Percentiles rank a stretch among this genome's conserved stretches.
These are phyloP conservation scores for Silene noctiflora DNA, from an alignment of 179 eudicot genomes.

Conservation along the genomic window DNA sequence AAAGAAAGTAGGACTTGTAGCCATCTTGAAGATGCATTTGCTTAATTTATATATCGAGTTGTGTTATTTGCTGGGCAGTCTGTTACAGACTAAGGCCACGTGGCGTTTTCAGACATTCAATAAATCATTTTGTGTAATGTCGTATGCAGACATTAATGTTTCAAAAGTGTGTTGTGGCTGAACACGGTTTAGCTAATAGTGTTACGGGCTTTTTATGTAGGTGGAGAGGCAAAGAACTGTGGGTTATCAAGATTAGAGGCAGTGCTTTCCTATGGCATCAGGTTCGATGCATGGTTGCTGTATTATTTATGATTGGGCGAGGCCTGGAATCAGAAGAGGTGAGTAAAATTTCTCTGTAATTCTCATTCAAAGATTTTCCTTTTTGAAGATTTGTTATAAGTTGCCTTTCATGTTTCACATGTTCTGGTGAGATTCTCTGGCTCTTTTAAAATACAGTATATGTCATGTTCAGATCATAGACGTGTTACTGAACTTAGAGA, in stretches of 20 bases:
- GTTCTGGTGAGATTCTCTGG: background rate
- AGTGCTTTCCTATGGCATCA: constrained; percentile 99
- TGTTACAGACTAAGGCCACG: constrained; percentile 15
- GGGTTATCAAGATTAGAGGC: constrained; percentile 77
- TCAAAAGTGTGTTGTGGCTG: constrained; percentile 1
- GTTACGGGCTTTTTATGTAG: constrained; percentile 34
- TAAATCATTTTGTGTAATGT: background rate
- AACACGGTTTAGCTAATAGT: background rate
- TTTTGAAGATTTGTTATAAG: background rate
- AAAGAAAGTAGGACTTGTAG: background rate
- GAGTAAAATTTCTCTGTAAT: constrained; percentile 33
- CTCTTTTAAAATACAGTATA: background rate
- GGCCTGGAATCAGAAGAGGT: constrained; percentile 80
- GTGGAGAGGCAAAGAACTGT: constrained; percentile 56
- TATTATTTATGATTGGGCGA: constrained; percentile 80
- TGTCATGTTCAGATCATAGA: constrained; percentile 61
- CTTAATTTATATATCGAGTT: background rate
- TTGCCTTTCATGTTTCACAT: background rate
- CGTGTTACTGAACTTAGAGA: constrained; percentile 65
- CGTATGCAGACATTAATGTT: background rate
- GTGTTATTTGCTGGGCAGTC: constrained; percentile 4
- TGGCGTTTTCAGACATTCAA: background rate
- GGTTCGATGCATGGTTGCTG: constrained; percentile 94
- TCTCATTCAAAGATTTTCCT: background rate
- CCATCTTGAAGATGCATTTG: background rate